These are phyloP conservation scores for Wallacemonas sp. DNA, from an alignment of 208 protist genomes.

Conservation along the genomic window DNA sequence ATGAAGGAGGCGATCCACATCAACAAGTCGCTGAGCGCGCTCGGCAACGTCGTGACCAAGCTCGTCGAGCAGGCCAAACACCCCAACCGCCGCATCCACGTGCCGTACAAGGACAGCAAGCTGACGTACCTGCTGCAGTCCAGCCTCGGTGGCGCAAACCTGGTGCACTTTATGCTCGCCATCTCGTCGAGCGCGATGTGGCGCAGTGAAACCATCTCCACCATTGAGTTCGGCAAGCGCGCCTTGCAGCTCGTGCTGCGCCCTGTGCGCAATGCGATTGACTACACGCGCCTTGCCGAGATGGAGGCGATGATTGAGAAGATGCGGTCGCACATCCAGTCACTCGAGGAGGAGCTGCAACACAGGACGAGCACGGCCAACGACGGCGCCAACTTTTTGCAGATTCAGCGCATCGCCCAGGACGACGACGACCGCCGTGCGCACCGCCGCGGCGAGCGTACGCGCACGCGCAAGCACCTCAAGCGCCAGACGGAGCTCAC, in stretches of 20 bases:
- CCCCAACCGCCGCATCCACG: conserved; percentile 75
- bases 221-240: conserved; percentile 91
- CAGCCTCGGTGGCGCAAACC: conserved; percentile 85
- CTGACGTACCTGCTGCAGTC: conserved; percentile 93
- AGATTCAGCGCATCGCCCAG: conserved; percentile 78
- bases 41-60: conserved; percentile 92
- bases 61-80: conserved; percentile 89
- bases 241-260: conserved; percentile 86
- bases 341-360: conserved; percentile 77
- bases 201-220: conserved; percentile 83
- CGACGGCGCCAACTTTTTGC: conserved; percentile 65
- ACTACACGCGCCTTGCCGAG: conserved; percentile 90
- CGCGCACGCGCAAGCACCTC: conserved; percentile 48
- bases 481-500: conserved; percentile 88
- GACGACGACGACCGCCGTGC: conserved; percentile 34
- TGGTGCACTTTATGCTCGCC: conserved; percentile 88
- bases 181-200: conserved; percentile 81
- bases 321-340: conserved; percentile 88
- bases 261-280: conserved; percentile 89
- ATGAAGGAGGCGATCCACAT: conserved; percentile 94
- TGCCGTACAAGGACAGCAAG: conserved; percentile 95
- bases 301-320: conserved; percentile 94
- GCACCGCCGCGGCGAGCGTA: conserved; percentile 25
- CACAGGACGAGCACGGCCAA: conserved; percentile 56
- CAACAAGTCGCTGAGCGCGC: conserved; percentile 94